These are phyloP conservation scores for Astrocystis sublimbata DNA, from an alignment of 495 filamentous ascomycete genomes.

Conservation along the genomic window DNA sequence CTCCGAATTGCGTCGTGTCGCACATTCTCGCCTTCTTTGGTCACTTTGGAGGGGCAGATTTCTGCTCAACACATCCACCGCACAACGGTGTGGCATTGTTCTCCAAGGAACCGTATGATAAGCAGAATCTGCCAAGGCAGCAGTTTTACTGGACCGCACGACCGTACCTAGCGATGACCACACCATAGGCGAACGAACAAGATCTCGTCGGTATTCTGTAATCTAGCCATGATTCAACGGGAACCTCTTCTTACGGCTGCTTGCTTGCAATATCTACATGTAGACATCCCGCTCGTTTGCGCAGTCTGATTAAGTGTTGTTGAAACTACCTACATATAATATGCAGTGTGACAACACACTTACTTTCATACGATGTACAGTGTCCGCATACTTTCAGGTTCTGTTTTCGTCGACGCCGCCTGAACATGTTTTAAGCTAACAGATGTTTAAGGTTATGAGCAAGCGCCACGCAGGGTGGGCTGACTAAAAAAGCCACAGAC, in stretches of 20 bases:
- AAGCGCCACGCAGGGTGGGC: slow-evolving; percentile 2
- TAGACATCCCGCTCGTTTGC: slow-evolving; percentile 14
- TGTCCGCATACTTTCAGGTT: not conserved
- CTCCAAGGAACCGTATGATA: not conserved
- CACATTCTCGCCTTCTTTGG: slow-evolving; percentile 3
- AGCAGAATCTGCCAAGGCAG: not conserved
- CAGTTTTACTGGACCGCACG: no score
- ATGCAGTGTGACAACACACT: slow-evolving; percentile 14
- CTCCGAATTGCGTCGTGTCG: slow-evolving; percentile 10
- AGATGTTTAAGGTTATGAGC: slow-evolving; percentile 14
- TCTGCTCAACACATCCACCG: not conserved
- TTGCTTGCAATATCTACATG: slow-evolving; percentile 9
- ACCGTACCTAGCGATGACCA: not conserved
- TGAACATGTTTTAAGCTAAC: not conserved
- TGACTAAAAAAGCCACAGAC: slow-evolving; percentile 1
- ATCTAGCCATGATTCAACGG: not conserved
- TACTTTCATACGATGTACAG: not conserved
- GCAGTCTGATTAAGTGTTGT: slow-evolving; percentile 6
- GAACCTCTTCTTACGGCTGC: not conserved
- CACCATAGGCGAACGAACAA: not conserved
- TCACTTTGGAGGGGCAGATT: not conserved
- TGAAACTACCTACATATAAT: not conserved
- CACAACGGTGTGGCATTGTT: no score
- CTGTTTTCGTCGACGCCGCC: not conserved
- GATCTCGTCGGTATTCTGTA: not conserved